Conservation (phyloP, 2,329 filamentous ascomycete genomes). For the Phaeomoniella chlamydospora region DNA sequence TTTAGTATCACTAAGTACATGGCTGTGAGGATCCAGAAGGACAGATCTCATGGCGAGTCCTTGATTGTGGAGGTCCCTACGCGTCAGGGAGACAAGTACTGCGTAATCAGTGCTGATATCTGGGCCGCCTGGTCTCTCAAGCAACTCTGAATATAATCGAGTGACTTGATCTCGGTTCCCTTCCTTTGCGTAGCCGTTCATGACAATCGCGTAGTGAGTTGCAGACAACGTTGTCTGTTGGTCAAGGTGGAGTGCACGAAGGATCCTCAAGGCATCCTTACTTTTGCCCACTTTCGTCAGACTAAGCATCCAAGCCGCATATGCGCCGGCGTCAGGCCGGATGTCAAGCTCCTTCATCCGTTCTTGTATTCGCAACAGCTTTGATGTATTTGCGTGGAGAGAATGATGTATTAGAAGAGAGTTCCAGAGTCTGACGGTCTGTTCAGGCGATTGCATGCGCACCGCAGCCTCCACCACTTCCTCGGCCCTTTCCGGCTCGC, state of each 20-base stretch:
- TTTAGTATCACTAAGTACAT: background rate
- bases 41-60: slow-evolving; percentile 1
- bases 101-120: slow-evolving; percentile 19
- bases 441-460: slow-evolving; percentile 32
- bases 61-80: slow-evolving; percentile 15
- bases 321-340: slow-evolving; percentile 41
- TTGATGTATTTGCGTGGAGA: slow-evolving; percentile 41
- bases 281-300: slow-evolving; percentile 38
- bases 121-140: slow-evolving; percentile 18
- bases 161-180: slow-evolving; percentile 33
- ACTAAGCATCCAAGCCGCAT: slow-evolving; percentile 45
- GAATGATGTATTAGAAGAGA: slow-evolving; percentile 57
- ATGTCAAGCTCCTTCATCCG: slow-evolving; percentile 40
- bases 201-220: slow-evolving; percentile 31
- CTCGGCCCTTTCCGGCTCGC: slow-evolving; percentile 40
- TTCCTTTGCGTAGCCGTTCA: slow-evolving; percentile 34
- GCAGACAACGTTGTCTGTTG: slow-evolving; percentile 22
- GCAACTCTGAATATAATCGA: slow-evolving; percentile 30
- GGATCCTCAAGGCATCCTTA: slow-evolving; percentile 39
- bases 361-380: slow-evolving; percentile 37
- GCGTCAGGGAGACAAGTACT: slow-evolving; percentile 18
- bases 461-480: slow-evolving; percentile 43
- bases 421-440: slow-evolving; percentile 61
- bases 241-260: slow-evolving; percentile 22
- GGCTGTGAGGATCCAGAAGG: slow-evolving; percentile 1